Conservation (phyloP, 208 protist species). For the Trypanosoma conorhini region DNA sequence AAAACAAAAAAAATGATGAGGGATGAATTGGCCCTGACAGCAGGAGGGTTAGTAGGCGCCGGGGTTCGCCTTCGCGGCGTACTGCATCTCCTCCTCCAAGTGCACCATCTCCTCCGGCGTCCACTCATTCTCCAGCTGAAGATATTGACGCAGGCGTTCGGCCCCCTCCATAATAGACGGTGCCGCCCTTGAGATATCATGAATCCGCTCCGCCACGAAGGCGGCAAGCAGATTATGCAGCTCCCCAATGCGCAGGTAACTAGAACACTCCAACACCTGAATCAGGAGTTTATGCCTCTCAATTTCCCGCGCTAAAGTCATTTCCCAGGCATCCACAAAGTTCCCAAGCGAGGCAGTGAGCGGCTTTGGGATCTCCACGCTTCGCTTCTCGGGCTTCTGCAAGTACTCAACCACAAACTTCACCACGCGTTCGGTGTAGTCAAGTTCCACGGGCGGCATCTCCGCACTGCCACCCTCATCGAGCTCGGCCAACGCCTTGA, state of each 20-base stretch:
- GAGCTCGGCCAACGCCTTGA: constrained; percentile 16
- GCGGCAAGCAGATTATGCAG: constrained; percentile 53
- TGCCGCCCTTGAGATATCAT: constrained; percentile 52
- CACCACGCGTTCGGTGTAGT: constrained; percentile 17
- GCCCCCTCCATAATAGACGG: constrained; percentile 76
- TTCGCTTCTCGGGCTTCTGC: constrained; percentile 23
- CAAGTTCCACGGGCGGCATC: constrained; percentile 24
- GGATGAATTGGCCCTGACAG: neutral
- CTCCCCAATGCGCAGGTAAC: constrained; percentile 44
- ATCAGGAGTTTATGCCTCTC: constrained; percentile 43
- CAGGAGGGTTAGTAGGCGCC: constrained; percentile 43
- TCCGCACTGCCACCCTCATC: constrained; percentile 23
- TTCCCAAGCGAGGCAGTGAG: constrained; percentile 32
- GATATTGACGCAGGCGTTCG: constrained; percentile 47
- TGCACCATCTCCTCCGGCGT: constrained; percentile 66
- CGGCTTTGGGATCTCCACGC: constrained; percentile 46
- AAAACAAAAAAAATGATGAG: constrained; percentile 15
- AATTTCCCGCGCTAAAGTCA: constrained; percentile 40
- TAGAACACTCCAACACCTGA: constrained; percentile 49
- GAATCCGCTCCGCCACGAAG: constrained; percentile 56
- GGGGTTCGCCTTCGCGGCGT: constrained; percentile 60
- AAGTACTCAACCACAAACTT: constrained; percentile 24
- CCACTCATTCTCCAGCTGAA: constrained; percentile 78
- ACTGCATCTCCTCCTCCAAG: constrained; percentile 69
- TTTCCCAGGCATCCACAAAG: constrained; percentile 36